phyloP scores from a whole-genome alignment of 1,284 basidiomycete genomes.

The Hypsizygus ulmarius region DNA sequence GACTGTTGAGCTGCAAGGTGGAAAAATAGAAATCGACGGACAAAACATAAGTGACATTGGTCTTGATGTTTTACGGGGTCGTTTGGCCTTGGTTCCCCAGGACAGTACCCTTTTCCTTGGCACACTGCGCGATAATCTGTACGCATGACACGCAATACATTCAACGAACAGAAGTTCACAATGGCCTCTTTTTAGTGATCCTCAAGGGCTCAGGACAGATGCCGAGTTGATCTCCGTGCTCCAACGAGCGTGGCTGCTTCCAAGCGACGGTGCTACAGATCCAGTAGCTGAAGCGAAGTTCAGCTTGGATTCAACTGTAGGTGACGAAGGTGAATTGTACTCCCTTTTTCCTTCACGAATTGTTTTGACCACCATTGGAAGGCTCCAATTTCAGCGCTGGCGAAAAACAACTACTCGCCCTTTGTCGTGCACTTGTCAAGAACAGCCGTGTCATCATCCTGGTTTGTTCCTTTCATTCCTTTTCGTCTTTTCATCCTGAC shows the following conservation, averaged over 20 bases:
- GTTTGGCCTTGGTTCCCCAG: constrained; percentile 72
- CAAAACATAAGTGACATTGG: constrained; percentile 56
- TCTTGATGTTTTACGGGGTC: constrained; percentile 55
- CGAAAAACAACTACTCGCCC: constrained; percentile 74
- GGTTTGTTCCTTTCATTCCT: constrained; percentile 32
- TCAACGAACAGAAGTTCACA: not conserved
- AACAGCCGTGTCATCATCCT: constrained; percentile 69
- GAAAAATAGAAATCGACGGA: constrained; percentile 72
- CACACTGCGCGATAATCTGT: constrained; percentile 69
- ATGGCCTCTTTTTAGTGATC: constrained; percentile 42
- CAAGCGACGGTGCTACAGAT: constrained; percentile 45
- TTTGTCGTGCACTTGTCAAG: constrained; percentile 72
- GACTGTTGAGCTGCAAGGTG: constrained; percentile 61
- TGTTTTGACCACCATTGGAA: constrained; percentile 24
- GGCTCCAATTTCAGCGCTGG: constrained; percentile 76
- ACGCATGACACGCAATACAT: constrained; percentile 24
- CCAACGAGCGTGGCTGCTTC: constrained; percentile 62
- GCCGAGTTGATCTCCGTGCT: constrained; percentile 46
- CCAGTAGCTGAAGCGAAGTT: constrained; percentile 59
- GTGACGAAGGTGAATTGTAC: constrained; percentile 52
- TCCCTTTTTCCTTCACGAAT: not conserved
- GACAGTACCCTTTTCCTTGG: constrained; percentile 65
- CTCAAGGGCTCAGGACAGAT: constrained; percentile 49
- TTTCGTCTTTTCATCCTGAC: not conserved
- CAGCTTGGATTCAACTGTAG: constrained; percentile 60